Evolutionary conservation across 345 rosid species (phyloP), one percentile per base, ranked within the genome.

Genomic region (Brassica cretica): DNA sequence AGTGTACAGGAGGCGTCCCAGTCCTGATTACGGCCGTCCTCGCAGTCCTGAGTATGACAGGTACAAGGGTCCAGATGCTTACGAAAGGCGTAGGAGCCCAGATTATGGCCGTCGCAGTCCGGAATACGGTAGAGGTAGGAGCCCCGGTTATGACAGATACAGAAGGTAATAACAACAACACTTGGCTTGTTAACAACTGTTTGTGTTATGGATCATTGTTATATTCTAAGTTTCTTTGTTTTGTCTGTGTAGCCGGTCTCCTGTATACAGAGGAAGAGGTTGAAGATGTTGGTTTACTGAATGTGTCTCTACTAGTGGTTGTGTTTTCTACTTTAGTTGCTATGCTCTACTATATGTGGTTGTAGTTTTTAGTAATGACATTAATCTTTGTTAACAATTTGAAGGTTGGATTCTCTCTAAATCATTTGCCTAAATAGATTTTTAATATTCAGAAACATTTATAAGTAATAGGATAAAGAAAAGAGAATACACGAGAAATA

Each of bases 21-120:
- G 92, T 80, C 93, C 95, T 80, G 95, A 93, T 71, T 93, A 91
- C 82, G 93, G 90, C 63, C 82, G 89, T n/a, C 83, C 84, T 62
- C 89, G 82, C 9, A 91, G 93, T 79, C 97, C 98, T 5, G 91
- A 72, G 53, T 88, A 93, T 76, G 95, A 87, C 30, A 84, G 85
- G 76, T 88, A 90, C 76, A 84, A 80, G 56, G 98, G 89, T 63
- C 89, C 88, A 19, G 84, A 85, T 74, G 77, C 83, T 10, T 82
- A 85, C 79, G 88, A 85, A 11, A 78, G 84, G 66, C 91, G 86
- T 59, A 84, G 94, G 80, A 91, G 94, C 74, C 93, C 93, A 66
- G 89, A 86, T 51, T 91, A 91, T 82, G 91, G 90, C 6, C 93
- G 85, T 76, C 86, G 79, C 73, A 93, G 93, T 84, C 93, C 95